Evolutionary conservation across 2,329 filamentous ascomycete genomes (phyloP), one percentile per base, ranked within the genome.

Genomic region (Cladorrhinum sp.): DNA sequence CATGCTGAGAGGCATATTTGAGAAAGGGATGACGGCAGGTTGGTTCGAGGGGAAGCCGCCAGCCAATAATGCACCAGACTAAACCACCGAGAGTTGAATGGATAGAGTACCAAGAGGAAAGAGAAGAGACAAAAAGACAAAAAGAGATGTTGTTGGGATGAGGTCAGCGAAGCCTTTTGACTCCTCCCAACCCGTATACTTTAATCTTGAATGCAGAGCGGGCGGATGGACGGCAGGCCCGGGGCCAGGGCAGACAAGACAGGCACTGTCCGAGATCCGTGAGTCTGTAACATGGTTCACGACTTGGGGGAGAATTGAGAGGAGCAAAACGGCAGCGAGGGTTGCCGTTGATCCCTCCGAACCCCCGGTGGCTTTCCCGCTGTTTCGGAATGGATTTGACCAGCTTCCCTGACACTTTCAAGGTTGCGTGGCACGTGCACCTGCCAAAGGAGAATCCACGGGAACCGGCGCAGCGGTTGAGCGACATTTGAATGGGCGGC

Each of bases 1-100:
- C 59, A 68, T 67, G 36, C 61, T 62, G 56, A 68, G 50, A 57
- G 67, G 62, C 66, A 68, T 68, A 62, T 16, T 39, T 62, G 55
- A 60, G 51, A 56, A 54, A 16, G 33, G 33, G 33, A 36, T 36
- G 57, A 62, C 46, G 58, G 55, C 16, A 49, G 4, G 60, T 57
- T 60, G 56, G 62, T 56, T 57, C 57, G 18, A 28, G 46, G 30
- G 23, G 61, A 60, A 61, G 48, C 61, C 63, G 61, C 65, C 42
- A 51, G 30, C 55, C 61, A 63, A 55, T 58, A 57, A n/a, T n/a
- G n/a, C 62, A 57, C 59, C 49, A 49, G 55, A 42, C 20, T 59
- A 48, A 58, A 64, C 52, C 52, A 55, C 10, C 16, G 21, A 64
- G 55, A n/a, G 39, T 50, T 12, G 18, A 10, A n/a, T 36, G 50